Percentiles rank a stretch among this genome's conserved stretches.
phyloP scores from a whole-genome alignment of 257 asterid species.

The Cynanchum wilfordii region DNA sequence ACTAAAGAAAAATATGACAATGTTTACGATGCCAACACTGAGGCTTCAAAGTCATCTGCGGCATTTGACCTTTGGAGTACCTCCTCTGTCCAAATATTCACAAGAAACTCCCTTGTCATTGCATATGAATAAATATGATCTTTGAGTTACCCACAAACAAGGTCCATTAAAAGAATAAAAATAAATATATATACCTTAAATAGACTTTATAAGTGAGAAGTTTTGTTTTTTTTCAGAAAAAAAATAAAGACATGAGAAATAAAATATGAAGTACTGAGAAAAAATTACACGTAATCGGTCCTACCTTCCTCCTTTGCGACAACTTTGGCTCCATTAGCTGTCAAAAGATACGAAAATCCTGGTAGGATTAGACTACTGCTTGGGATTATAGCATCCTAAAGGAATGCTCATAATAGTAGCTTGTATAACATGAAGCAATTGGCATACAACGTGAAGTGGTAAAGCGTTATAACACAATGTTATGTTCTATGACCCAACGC shows the following conservation, averaged over 20 bases:
- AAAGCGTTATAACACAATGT: neutral
- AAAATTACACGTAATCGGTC: neutral
- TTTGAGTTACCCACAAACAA: neutral
- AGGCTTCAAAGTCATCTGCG: slow-evolving; percentile 51
- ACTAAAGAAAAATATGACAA: no score
- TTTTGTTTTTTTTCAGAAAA: no score
- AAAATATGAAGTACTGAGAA: neutral
- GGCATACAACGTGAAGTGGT: neutral
- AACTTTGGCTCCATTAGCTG: slow-evolving; percentile 71
- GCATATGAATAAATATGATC: neutral
- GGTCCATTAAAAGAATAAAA: neutral
- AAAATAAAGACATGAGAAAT: neutral
- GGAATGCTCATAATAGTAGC: neutral
- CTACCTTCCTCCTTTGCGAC: slow-evolving; percentile 79
- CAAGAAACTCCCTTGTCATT: neutral
- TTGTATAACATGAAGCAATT: neutral
- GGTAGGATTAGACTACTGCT: neutral
- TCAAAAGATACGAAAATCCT: neutral
- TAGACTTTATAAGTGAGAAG: neutral
- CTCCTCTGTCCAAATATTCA: slow-evolving; percentile 51
- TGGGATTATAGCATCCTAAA: neutral
- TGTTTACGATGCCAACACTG: slow-evolving; percentile 49
- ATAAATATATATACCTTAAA: neutral
- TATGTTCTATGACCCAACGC: neutral
- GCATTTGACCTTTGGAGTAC: slow-evolving; percentile 75